These are phyloP conservation scores for Lasiodiplodia gonubiensis DNA, from an alignment of 2,329 filamentous ascomycete species.

Conservation along the genomic window DNA sequence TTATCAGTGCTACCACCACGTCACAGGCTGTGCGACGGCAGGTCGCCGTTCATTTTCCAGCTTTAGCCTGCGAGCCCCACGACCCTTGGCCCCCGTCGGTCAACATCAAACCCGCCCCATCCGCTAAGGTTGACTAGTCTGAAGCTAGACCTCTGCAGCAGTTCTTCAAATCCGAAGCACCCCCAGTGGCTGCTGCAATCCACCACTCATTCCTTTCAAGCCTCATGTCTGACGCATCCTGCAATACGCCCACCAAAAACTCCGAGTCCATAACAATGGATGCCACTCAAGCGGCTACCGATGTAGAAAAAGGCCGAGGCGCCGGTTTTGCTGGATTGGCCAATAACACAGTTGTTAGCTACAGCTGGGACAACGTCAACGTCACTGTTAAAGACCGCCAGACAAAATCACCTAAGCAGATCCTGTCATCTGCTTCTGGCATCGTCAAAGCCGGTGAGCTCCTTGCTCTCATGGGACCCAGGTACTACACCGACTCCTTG, in stretches of 20 bases:
- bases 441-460: constrained; percentile 72
- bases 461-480: constrained; percentile 81
- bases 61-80: neutral
- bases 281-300: constrained; percentile 29
- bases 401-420: constrained; percentile 66
- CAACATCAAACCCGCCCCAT: neutral
- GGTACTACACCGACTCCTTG: constrained; percentile 46
- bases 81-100: neutral
- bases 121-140: neutral
- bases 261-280: neutral
- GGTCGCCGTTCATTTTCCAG: neutral
- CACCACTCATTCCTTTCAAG: neutral
- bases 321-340: constrained; percentile 58
- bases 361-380: constrained; percentile 70
- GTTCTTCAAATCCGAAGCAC: neutral
- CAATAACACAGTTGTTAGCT: constrained; percentile 68
- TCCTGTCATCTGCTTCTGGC: constrained; percentile 69
- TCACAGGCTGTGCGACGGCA: neutral
- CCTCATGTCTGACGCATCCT: constrained; percentile 9
- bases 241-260: neutral
- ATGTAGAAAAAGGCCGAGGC: constrained; percentile 53
- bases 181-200: neutral
- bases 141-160: neutral
- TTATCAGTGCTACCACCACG: neutral
- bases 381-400: constrained; percentile 75